Percentiles rank a stretch among this genome's conserved stretches.
These are phyloP conservation scores for Sodiomyces alkalinus DNA, from an alignment of 2,329 filamentous ascomycete genomes.

Conservation along the genomic window DNA sequence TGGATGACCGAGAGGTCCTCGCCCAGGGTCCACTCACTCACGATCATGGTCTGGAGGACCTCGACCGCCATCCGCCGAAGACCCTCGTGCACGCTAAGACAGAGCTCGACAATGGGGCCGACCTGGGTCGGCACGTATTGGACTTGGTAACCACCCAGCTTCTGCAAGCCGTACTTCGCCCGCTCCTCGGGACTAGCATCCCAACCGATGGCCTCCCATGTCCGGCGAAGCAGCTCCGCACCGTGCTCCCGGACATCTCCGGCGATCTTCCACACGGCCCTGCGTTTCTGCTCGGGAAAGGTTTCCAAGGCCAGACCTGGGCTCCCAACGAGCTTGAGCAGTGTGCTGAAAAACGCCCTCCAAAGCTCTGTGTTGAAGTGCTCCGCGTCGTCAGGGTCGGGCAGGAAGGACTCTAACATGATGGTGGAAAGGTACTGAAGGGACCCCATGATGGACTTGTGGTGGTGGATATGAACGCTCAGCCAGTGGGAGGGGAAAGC, in stretches of 20 bases:
- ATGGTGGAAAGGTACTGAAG: constrained; percentile 70
- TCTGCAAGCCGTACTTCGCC: constrained; percentile 59
- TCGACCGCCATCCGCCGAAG: constrained; percentile 81
- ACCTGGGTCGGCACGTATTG: constrained; percentile 93
- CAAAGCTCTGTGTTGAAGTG: constrained; percentile 85
- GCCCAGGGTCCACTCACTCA: constrained; percentile 94
- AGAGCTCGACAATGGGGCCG: constrained; percentile 81
- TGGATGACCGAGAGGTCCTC: constrained; percentile 85
- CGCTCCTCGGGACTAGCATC: constrained; percentile 72
- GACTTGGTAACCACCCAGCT: constrained; percentile 92
- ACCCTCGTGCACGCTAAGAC: constrained; percentile 87
- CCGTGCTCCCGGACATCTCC: constrained; percentile 89
- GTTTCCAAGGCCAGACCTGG: constrained; percentile 83
- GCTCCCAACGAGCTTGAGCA: constrained; percentile 80
- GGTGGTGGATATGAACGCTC: constrained; percentile 83
- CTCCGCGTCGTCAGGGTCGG: constrained; percentile 81
- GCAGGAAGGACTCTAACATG: constrained; percentile 70
- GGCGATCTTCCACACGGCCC: constrained; percentile 97
- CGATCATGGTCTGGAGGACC: constrained; percentile 92
- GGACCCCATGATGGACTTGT: constrained; percentile 76
- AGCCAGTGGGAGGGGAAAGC: constrained; percentile 85
- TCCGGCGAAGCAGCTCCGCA: constrained; percentile 67
- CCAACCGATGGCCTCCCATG: constrained; percentile 96
- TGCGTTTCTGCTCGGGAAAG: constrained; percentile 89
- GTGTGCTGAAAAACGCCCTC: constrained; percentile 81